phyloP scores from a whole-genome alignment of 306 rosid species.

The Quercus bicolor region DNA sequence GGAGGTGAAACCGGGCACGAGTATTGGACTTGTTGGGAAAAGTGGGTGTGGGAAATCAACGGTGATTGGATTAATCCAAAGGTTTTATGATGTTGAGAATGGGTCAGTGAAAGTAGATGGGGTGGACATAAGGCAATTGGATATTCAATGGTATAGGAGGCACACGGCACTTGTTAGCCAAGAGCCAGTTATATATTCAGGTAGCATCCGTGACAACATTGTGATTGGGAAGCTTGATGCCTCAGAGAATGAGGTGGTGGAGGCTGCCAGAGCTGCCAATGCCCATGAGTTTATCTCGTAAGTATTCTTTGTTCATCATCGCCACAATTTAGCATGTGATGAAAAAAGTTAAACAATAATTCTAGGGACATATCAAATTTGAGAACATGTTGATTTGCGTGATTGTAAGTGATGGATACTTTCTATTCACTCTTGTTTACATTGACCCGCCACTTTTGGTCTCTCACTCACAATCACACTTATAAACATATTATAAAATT shows the following conservation, averaged over 20 bases:
- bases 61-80: conserved; percentile 66
- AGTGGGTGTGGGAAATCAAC: conserved; percentile 99
- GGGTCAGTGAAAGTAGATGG: conserved; percentile 79
- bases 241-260: conserved; percentile 66
- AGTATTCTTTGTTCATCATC: conserved; percentile 20
- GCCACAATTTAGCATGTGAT: no score
- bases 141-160: conserved; percentile 71
- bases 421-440: no score
- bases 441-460: no score
- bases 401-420: no score
- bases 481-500: no score
- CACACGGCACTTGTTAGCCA: conserved; percentile 88
- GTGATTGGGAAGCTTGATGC: conserved; percentile 79
- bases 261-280: conserved; percentile 78
- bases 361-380: no score
- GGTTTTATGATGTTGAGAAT: conserved; percentile 74
- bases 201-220: conserved; percentile 68
- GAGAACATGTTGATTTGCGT: no score
- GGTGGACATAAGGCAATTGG: conserved; percentile 72
- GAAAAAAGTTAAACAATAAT: no score
- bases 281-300: conserved; percentile 95
- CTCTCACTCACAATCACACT: no score
- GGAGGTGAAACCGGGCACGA: conserved; percentile 78
- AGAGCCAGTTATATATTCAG: conserved; percentile 82
- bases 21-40: conserved; percentile 78